Percentiles rank a stretch among this genome's conserved stretches.
phyloP scores from a whole-genome alignment of 306 rosid genomes.

The Casuarina glauca region DNA sequence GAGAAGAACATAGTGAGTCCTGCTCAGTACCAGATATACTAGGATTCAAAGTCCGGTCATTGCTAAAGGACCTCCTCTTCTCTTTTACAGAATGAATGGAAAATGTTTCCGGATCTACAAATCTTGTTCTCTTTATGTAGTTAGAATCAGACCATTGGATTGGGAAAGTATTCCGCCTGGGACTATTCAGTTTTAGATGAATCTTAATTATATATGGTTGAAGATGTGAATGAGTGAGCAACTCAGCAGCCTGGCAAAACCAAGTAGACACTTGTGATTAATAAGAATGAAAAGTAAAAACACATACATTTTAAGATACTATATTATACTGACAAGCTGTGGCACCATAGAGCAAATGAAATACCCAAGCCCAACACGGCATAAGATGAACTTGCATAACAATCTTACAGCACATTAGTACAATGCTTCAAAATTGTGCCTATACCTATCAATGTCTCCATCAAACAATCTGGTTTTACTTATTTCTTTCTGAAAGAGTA shows the following conservation, averaged over 20 bases:
- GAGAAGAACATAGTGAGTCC: conserved; percentile 67
- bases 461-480: neutral
- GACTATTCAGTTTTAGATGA: conserved; percentile 79
- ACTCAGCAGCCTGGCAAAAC: conserved; percentile 77
- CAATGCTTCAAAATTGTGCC: neutral
- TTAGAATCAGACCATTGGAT: conserved; percentile 59
- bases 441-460: neutral
- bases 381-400: neutral
- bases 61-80: conserved; percentile 61
- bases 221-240: conserved; percentile 78
- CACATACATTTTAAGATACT: neutral
- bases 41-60: conserved; percentile 79
- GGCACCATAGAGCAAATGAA: neutral
- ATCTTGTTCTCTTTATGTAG: conserved; percentile 69
- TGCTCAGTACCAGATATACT: conserved; percentile 76
- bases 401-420: neutral
- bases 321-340: neutral
- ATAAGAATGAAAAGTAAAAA: neutral
- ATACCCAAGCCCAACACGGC: neutral
- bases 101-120: conserved; percentile 55
- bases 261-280: neutral
- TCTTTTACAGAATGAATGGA: conserved; percentile 42
- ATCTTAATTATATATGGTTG: conserved; percentile 77
- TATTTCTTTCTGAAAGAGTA: neutral
- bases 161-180: conserved; percentile 64